phyloP scores from a whole-genome alignment of 305 asterid species.

The Fraxinus platypoda region DNA sequence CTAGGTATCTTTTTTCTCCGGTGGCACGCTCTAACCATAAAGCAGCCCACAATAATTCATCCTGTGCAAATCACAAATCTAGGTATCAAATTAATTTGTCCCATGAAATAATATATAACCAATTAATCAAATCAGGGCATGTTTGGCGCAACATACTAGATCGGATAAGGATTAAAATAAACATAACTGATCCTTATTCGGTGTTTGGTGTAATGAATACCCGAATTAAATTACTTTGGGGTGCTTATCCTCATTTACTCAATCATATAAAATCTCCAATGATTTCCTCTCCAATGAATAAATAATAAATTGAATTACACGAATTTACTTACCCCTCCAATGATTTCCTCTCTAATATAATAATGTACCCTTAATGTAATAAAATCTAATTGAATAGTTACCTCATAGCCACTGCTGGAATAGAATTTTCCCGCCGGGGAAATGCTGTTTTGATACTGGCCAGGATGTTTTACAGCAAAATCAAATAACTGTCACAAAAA shows the following conservation, averaged over 20 bases:
- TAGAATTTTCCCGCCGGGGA: constrained; percentile 50
- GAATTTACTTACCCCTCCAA: not conserved
- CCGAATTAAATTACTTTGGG: not conserved
- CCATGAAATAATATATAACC: not conserved
- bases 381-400: constrained; percentile 11
- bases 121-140: not conserved
- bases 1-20: constrained; percentile 23
- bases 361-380: not conserved
- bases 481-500: constrained; percentile 45
- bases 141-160: not conserved
- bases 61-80: constrained; percentile 30
- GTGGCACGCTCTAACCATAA: constrained; percentile 69
- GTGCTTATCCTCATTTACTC: too few relatives aligned
- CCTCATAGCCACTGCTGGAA: constrained; percentile 60
- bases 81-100: not conserved
- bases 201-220: not conserved
- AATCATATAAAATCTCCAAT: too few relatives aligned
- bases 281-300: not conserved
- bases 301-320: not conserved
- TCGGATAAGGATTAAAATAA: not conserved
- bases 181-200: not conserved
- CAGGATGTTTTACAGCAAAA: constrained; percentile 45
- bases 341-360: not conserved
- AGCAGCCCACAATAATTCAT: constrained; percentile 79
- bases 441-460: constrained; percentile 55